Percentiles rank a stretch among this genome's conserved stretches.
Conservation (phyloP, 805 yeast species). For the Priceomyces carsonii region DNA sequence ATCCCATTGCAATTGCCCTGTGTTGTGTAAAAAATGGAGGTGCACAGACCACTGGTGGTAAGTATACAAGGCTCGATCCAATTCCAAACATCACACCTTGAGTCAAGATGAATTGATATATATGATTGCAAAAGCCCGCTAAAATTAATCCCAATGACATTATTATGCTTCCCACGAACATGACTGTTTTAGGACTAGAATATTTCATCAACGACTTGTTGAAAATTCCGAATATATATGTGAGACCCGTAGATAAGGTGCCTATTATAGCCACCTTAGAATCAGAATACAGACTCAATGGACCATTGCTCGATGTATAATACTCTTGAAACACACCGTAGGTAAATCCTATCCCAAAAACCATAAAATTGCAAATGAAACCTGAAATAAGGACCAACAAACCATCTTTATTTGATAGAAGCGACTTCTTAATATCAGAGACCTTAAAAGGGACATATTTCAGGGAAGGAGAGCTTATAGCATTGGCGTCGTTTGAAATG, state of each 20-base stretch:
- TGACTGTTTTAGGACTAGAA: slow-evolving; percentile 18
- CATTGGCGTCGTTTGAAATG: too few species aligned
- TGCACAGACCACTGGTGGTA: slow-evolving; percentile 34
- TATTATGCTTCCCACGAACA: slow-evolving; percentile 25
- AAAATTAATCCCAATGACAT: slow-evolving; percentile 28
- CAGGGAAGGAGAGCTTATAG: too few species aligned
- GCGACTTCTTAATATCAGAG: too few species aligned
- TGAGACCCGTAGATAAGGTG: slow-evolving; percentile 28
- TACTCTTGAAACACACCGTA: slow-evolving; percentile 40
- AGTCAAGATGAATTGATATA: slow-evolving; percentile 28
- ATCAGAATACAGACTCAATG: slow-evolving; percentile 19
- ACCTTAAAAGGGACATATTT: too few species aligned
- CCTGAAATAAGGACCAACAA: slow-evolving; percentile 16
- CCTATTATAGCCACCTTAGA: slow-evolving; percentile 35
- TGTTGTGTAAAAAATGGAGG: slow-evolving; percentile 30
- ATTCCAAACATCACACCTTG: slow-evolving; percentile 35
- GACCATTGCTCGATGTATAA: slow-evolving; percentile 28
- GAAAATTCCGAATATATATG: slow-evolving; percentile 28
- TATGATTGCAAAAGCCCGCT: slow-evolving; percentile 20
- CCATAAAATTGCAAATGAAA: slow-evolving; percentile 27
- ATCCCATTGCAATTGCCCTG: slow-evolving; percentile 35
- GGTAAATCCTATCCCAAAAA: slow-evolving; percentile 36
- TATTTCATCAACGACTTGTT: slow-evolving; percentile 19
- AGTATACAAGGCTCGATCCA: slow-evolving; percentile 31
- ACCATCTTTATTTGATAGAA: slow-evolving; percentile 10